Conservation (phyloP, 176 grass and related monocot genomes). For the Cocos nucifera region DNA sequence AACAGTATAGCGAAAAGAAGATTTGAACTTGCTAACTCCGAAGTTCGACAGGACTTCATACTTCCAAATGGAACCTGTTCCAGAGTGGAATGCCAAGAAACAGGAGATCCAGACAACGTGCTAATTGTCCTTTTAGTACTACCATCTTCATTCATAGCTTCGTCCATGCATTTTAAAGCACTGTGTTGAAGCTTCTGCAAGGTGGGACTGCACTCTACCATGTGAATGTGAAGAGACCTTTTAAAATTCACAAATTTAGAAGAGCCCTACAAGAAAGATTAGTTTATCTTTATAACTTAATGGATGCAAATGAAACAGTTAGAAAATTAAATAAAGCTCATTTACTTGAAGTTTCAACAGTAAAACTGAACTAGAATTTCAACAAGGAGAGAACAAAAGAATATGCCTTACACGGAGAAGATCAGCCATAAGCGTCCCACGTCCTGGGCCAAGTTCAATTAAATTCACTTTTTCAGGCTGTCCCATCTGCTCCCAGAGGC, state of each 20-base stretch:
- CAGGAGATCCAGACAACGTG: slow-evolving; percentile 43
- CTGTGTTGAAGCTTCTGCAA: slow-evolving; percentile 73
- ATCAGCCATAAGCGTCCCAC: slow-evolving; percentile 84
- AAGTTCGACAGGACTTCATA: slow-evolving; percentile 30
- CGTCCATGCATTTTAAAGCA: slow-evolving; percentile 64
- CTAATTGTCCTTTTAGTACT: slow-evolving; percentile 56
- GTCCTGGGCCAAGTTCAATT: slow-evolving; percentile 83
- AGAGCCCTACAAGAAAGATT: slow-evolving; percentile 47
- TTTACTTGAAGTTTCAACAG: too few species aligned
- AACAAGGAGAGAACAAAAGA: neutral
- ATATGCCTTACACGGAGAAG: slow-evolving; percentile 53
- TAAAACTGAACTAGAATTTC: neutral
- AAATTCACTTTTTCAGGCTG: slow-evolving; percentile 70
- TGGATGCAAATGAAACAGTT: too few species aligned
- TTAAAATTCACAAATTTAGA: slow-evolving; percentile 70
- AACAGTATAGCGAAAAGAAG: slow-evolving; percentile 4
- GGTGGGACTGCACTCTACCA: slow-evolving; percentile 82
- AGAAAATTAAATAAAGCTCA: too few species aligned
- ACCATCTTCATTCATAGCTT: slow-evolving; percentile 22
- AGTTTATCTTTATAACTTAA: too few species aligned
- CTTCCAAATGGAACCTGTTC: slow-evolving; percentile 95
- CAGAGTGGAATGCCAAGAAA: slow-evolving; percentile 67
- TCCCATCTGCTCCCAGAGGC: slow-evolving; percentile 93
- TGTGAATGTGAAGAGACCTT: slow-evolving; percentile 68
- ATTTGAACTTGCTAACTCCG: too few species aligned